These are phyloP conservation scores for Venturia effusa DNA, from an alignment of 2,329 filamentous ascomycete genomes.

Conservation along the genomic window DNA sequence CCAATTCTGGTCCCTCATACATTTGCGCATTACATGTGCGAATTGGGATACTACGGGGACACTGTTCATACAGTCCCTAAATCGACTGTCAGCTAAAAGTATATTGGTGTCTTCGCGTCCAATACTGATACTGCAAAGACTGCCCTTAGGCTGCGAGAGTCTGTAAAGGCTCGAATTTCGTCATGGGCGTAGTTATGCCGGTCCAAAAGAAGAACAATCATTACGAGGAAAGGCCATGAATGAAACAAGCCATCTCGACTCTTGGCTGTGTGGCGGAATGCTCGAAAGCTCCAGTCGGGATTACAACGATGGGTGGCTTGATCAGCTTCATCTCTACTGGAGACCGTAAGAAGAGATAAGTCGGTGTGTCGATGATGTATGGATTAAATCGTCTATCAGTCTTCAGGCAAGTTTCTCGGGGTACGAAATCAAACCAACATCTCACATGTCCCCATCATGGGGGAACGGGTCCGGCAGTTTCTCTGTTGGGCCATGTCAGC, in stretches of 20 bases:
- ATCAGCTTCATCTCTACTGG: neutral
- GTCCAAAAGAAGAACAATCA: neutral
- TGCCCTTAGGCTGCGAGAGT: neutral
- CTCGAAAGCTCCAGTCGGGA: neutral
- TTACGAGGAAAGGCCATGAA: neutral
- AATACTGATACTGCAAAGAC: neutral
- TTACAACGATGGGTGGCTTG: neutral
- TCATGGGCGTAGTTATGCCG: neutral
- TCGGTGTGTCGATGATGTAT: neutral
- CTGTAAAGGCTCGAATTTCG: neutral
- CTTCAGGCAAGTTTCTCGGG: neutral
- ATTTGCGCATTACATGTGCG: neutral
- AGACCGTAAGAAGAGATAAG: neutral
- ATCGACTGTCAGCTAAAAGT: neutral
- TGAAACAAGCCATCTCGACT: neutral
- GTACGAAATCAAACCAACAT: neutral
- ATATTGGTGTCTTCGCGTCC: neutral
- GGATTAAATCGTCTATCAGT: neutral
- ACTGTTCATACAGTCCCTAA: too few species aligned
- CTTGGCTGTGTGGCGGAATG: neutral
- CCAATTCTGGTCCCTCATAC: neutral
- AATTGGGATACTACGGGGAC: too few species aligned
- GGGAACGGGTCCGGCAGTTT: too few species aligned
- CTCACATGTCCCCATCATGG: too few species aligned
- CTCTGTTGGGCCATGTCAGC: neutral